Conservation (phyloP, 176 grass and related monocot species). For the Paspalum vaginatum region DNA sequence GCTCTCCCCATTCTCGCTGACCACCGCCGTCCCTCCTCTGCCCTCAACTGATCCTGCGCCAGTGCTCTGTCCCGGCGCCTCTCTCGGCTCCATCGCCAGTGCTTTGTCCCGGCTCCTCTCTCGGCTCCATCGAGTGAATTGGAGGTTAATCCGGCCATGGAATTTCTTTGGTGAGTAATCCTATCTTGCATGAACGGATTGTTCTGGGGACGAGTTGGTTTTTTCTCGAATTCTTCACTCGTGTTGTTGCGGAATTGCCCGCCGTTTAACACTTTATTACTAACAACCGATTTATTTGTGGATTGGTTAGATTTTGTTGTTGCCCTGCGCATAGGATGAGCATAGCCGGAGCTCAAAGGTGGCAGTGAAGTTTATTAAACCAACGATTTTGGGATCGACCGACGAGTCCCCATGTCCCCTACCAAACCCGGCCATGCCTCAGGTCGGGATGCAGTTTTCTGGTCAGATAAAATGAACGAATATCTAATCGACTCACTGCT, state of each 20-base stretch:
- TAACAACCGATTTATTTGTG: neutral
- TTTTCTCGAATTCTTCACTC: neutral
- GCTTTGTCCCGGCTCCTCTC: neutral
- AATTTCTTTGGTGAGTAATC: neutral
- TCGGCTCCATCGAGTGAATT: neutral
- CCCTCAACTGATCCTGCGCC: neutral
- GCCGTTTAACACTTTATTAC: neutral
- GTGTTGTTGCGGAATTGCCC: neutral
- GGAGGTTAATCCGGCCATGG: neutral
- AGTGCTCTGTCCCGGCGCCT: neutral
- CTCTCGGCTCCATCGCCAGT: neutral
- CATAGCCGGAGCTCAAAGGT: neutral
- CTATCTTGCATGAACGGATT: neutral
- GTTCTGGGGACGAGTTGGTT: neutral
- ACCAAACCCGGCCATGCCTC: slow-evolving; percentile 11
- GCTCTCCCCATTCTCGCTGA: neutral
- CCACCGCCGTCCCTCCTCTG: neutral
- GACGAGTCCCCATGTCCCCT: neutral
- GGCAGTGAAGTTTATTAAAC: neutral
- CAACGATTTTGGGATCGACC: neutral
- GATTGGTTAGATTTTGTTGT: neutral
- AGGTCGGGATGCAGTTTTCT: slow-evolving; percentile 45
- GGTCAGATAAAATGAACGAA: slow-evolving; percentile 47
- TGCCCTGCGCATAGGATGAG: neutral
- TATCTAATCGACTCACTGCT: slow-evolving; percentile 53